Evolutionary conservation across 148 eudicot species (phyloP).

Genomic region (Camellia lanceoleosa): DNA sequence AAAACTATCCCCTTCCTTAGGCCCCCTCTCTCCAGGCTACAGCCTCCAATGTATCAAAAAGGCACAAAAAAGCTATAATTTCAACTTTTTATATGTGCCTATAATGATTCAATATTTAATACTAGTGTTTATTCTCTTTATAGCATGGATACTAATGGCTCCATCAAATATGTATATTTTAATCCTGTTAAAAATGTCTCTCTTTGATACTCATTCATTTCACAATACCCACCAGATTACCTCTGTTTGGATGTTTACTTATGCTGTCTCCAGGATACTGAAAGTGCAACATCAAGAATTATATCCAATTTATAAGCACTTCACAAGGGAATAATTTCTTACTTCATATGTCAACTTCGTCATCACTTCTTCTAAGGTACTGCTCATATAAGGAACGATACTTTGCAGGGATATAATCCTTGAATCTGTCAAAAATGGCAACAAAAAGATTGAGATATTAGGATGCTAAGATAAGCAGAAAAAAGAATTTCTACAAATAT

Average conservation of each 20-base stretch:
- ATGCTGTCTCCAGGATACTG: background rate
- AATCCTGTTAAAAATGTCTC: too few relatives aligned
- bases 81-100: background rate
- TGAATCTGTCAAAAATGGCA: constrained; percentile 41
- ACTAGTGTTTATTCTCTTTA: too few relatives aligned
- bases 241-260: too few relatives aligned
- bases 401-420: constrained; percentile 79
- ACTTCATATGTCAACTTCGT: constrained; percentile 20
- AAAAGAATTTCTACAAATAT: too few relatives aligned
- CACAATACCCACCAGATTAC: background rate
- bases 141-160: too few relatives aligned
- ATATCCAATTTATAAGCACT: background rate
- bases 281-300: background rate
- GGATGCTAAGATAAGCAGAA: too few relatives aligned
- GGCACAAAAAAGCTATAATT: background rate
- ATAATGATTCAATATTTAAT: too few relatives aligned
- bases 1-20: too few relatives aligned
- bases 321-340: background rate
- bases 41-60: too few relatives aligned
- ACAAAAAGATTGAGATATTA: background rate
- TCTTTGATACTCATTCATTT: too few relatives aligned
- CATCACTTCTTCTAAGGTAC: constrained; percentile 32
- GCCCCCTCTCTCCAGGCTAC: too few relatives aligned
- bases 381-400: constrained; percentile 70
- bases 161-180: too few relatives aligned